Conservation (phyloP, 2,329 filamentous ascomycete genomes). For the Fusarium coicis region DNA sequence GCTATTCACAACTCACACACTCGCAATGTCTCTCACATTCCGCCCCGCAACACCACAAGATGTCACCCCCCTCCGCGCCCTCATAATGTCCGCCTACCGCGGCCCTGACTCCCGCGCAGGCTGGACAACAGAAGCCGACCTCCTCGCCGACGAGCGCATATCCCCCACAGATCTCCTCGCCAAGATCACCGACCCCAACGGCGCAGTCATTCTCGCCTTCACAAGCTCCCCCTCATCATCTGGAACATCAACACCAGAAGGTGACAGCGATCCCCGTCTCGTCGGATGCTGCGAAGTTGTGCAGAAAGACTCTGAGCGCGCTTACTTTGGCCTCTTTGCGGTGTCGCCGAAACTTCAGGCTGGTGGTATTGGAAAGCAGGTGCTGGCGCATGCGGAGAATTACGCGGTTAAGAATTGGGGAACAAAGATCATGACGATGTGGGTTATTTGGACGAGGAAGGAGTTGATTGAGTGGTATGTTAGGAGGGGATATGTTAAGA, state of each 20-base stretch:
- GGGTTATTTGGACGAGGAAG: slow-evolving; percentile 54
- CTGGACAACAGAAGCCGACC: slow-evolving; percentile 61
- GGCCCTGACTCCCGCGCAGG: slow-evolving; percentile 54
- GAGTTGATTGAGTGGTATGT: slow-evolving; percentile 61
- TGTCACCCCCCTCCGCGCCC: slow-evolving; percentile 47
- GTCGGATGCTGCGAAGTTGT: slow-evolving; percentile 59
- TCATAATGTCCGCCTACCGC: slow-evolving; percentile 58
- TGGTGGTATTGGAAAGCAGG: slow-evolving; percentile 55
- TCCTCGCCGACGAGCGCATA: slow-evolving; percentile 57
- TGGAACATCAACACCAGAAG: slow-evolving; percentile 18
- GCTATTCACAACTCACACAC: not conserved
- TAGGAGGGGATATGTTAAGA: slow-evolving; percentile 54
- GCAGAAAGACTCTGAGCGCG: slow-evolving; percentile 41
- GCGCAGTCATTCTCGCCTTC: slow-evolving; percentile 52
- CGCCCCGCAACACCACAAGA: slow-evolving; percentile 47
- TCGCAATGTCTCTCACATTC: slow-evolving; percentile 32
- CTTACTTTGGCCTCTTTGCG: slow-evolving; percentile 61
- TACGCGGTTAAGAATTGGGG: slow-evolving; percentile 50
- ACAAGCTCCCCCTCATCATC: not conserved
- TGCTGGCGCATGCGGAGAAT: slow-evolving; percentile 55
- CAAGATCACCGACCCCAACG: slow-evolving; percentile 54
- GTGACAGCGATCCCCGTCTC: slow-evolving; percentile 41
- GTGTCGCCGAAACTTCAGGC: slow-evolving; percentile 56
- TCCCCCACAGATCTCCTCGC: slow-evolving; percentile 47
- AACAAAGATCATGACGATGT: slow-evolving; percentile 54